Evolutionary conservation across 2,329 filamentous ascomycete species (phyloP).

Genomic region (Cercospora berteroae): DNA sequence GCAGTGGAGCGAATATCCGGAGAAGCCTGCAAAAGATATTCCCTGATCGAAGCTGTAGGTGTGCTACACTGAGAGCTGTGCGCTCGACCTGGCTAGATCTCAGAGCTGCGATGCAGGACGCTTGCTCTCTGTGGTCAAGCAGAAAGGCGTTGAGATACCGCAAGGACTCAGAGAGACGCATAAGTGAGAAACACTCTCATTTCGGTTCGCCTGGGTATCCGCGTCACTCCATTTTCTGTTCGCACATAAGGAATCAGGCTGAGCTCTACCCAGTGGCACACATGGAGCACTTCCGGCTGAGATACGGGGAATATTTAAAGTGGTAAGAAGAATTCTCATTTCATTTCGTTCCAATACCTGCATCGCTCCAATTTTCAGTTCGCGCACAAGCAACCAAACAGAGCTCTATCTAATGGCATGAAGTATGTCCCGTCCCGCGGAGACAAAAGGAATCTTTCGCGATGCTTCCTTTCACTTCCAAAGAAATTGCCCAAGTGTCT

Average conservation of each 20-base stretch:
- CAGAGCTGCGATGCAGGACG: neutral
- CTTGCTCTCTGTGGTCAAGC: neutral
- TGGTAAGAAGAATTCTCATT: neutral
- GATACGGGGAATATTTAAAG: neutral
- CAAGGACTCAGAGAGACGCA: neutral
- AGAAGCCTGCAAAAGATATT: neutral
- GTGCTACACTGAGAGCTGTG: neutral
- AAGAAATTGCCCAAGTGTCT: neutral
- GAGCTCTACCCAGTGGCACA: neutral
- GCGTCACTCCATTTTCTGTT: neutral
- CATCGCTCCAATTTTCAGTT: neutral
- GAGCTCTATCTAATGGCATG: neutral
- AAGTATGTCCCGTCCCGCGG: neutral
- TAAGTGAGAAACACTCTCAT: neutral
- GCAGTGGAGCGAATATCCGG: neutral
- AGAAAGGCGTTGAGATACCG: neutral
- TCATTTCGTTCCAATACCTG: neutral
- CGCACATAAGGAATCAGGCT: neutral
- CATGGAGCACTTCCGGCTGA: neutral
- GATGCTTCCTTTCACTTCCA: neutral
- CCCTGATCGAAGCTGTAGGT: rapidly evolving
- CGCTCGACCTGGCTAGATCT: no score
- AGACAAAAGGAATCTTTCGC: neutral
- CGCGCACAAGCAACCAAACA: neutral
- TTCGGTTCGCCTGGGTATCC: no score